Percentiles rank a stretch among this genome's conserved stretches.
phyloP scores from a whole-genome alignment of 208 protist species.

The Trypanosoma conorhini region DNA sequence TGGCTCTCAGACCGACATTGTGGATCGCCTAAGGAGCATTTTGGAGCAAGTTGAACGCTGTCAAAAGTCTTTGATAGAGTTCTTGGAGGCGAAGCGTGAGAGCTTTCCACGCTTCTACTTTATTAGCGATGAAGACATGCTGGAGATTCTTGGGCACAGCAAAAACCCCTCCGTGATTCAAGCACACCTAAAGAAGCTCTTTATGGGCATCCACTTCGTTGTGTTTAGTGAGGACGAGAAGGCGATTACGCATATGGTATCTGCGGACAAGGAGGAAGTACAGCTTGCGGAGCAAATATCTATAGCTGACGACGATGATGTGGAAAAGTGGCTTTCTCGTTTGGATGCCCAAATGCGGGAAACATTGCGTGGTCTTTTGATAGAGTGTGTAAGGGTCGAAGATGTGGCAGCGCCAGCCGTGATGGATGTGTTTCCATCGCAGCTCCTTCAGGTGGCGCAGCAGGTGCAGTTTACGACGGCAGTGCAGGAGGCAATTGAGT shows the following conservation, averaged over 20 bases:
- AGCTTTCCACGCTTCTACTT: slow-evolving; percentile 98
- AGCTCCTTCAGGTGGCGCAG: slow-evolving; percentile 85
- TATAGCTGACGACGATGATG: slow-evolving; percentile 80
- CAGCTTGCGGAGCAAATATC: slow-evolving; percentile 62
- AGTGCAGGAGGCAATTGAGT: slow-evolving; percentile 65
- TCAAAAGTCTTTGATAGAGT: slow-evolving; percentile 96
- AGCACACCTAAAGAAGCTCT: slow-evolving; percentile 93
- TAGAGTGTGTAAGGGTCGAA: slow-evolving; percentile 47
- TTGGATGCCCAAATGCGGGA: slow-evolving; percentile 87
- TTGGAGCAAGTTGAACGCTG: slow-evolving; percentile 96
- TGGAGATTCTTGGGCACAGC: slow-evolving; percentile 97
- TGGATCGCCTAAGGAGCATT: slow-evolving; percentile 87
- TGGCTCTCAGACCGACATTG: slow-evolving; percentile 74
- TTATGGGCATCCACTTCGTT: slow-evolving; percentile 93
- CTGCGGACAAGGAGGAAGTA: slow-evolving; percentile 87
- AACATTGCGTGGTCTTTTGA: slow-evolving; percentile 77
- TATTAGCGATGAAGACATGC: slow-evolving; percentile 98
- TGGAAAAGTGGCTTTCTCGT: slow-evolving; percentile 94
- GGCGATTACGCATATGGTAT: slow-evolving; percentile 90
- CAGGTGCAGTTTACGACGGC: slow-evolving; percentile 83
- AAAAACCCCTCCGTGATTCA: slow-evolving; percentile 91
- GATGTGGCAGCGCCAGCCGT: slow-evolving; percentile 41
- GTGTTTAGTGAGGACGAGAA: slow-evolving; percentile 80
- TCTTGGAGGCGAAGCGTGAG: slow-evolving; percentile 97
- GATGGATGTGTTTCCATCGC: slow-evolving; percentile 81